Base-by-base conservation (phyloP, 805 yeast genomes). In the Barnettozyma salicaria region DNA sequence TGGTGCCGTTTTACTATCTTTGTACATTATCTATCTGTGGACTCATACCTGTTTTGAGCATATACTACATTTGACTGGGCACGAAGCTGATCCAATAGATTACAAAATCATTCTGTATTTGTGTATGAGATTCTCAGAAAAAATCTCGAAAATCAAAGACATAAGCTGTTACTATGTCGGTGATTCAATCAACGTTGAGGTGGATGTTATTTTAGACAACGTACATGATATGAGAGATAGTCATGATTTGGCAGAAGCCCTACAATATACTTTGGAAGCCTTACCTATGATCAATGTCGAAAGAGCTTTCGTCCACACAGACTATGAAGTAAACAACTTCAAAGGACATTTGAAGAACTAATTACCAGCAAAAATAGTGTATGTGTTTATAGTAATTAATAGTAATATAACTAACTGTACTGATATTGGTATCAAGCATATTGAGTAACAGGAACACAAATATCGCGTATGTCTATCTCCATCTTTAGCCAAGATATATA, bases 291-390 rank as follows among this genome's bases (percentile, higher is more conserved):
- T 84, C 3, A 72, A 67, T 56, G 87, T 84, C 3, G 90, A 84
- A 53, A 64, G 94, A 36, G 87, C 89, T 2, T 84, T 79, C 65
- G 92, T 84, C 13, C 94, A 84, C 54, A 67, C 83, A 22, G 94
- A 84, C 49, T 78, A 77, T 42, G 56, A 58, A 30, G 67, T 57
- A 13, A 55, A 58, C 10, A 66, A 67, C 42, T 65, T 50, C 46
- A 47, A 47, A 28, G 70, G 70, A 1, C 70, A 66, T 38, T 39
- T n/a, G n/a, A n/a, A n/a, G n/a, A n/a, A n/a, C n/a, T n/a, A n/a
- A n/a, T n/a, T n/a, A n/a, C n/a, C n/a, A n/a, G n/a, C n/a, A n/a
- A n/a, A n/a, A n/a, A n/a, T n/a, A n/a, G n/a, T n/a, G n/a, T n/a
- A n/a, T n/a, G n/a, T n/a, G n/a, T n/a, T n/a, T n/a, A n/a, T n/a